Base-by-base conservation (phyloP, 805 yeast species). In the Myxozyma vanderwaltii region DNA sequence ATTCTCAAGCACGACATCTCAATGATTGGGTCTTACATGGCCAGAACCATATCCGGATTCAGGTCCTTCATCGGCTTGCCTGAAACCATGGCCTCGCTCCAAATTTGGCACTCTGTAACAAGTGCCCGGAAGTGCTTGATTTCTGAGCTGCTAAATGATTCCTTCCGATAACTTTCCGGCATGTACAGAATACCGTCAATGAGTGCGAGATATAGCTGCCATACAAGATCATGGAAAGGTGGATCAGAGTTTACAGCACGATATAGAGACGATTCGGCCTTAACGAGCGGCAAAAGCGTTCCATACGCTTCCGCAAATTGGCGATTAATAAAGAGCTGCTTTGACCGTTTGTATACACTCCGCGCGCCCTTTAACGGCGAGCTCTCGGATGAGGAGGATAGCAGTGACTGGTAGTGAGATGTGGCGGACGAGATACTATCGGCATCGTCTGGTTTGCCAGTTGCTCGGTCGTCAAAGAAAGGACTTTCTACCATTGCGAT, bases 141-240 rank as follows among this genome's bases (percentile, higher is more conserved):
- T 12, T 52, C 55, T 3, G 49, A 33, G 17, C 47, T 53, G 40
- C 56, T 49, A 24, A 61, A 61, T 5, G 39, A 35, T 15, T n/a
- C 21, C 26, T 44, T 48, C 27, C 29, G 26, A 5, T 40, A 45
- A 5, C 44, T 45, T 15, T 33, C 31, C 3, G 56, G 44, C 12
- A 61, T 26, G 17, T 19, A 13, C 40, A 52, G 15, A 29, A 61
- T 58, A 2, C 53, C 54, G 21, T 61, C 63, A 12, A 61, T 51
- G 26, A 61, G 38, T 4, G 59, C 58, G n/a, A 61, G 24, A 41
- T 61, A 61, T 10, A 61, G 45, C 35, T 27, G 36, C 64, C 64
- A 61, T 5, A 52, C 47, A 7, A 40, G 50, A n/a, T 46, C 38
- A 10, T 48, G 46, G 44, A 58, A n/a, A 1, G 41, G 10, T 6